These are phyloP conservation scores for Boletus reticuloceps DNA, from an alignment of 768 basidiomycete species.

Conservation along the genomic window DNA sequence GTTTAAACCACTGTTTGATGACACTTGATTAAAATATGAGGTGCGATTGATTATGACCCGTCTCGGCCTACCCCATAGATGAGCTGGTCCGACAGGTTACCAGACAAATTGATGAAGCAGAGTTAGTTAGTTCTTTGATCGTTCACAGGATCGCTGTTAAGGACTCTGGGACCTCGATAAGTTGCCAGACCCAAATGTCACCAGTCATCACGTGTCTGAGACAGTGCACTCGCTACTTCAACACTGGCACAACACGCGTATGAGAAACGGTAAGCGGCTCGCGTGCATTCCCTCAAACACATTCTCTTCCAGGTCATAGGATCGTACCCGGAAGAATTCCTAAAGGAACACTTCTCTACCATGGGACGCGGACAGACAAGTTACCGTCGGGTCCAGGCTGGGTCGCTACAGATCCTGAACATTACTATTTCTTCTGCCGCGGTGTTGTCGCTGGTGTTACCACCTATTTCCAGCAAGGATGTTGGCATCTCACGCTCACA, in stretches of 20 bases:
- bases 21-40: too few species aligned
- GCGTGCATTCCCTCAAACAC: conserved; percentile 12
- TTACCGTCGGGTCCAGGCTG: conserved; percentile 32
- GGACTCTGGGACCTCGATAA: too few species aligned
- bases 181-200: too few species aligned
- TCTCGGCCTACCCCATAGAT: too few species aligned
- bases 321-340: conserved; percentile 34
- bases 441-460: background rate
- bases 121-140: too few species aligned
- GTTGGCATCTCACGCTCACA: conserved; percentile 17
- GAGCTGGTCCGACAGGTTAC: too few species aligned
- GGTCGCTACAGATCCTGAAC: conserved; percentile 36
- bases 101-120: too few species aligned
- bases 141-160: too few species aligned
- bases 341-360: conserved; percentile 36
- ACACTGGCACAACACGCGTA: conserved; percentile 47
- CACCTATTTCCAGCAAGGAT: background rate
- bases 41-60: too few species aligned
- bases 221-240: conserved; percentile 32
- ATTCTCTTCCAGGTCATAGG: conserved; percentile 17
- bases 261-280: conserved; percentile 38
- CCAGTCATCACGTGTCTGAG: conserved; percentile 24
- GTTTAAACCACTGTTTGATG: too few species aligned
- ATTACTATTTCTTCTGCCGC: conserved; percentile 38
- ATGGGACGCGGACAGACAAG: conserved; percentile 17